Evolutionary conservation across 2,329 filamentous ascomycete genomes (phyloP), one percentile per base, ranked within the genome.

Genomic region (Ustulina deusta): DNA sequence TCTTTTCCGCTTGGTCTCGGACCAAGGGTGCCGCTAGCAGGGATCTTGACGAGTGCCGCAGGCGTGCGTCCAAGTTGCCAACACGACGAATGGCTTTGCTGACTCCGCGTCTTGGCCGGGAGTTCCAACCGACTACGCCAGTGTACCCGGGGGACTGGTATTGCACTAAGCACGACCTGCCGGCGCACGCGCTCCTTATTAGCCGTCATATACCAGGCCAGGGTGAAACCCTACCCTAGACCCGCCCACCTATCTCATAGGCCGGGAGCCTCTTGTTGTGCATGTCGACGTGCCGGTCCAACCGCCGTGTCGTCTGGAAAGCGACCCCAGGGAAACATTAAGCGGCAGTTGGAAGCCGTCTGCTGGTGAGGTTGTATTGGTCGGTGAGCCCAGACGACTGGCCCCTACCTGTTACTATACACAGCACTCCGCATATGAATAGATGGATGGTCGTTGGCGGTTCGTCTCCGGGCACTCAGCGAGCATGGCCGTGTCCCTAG

Each of bases 111-210:
- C 68, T 66, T 68, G 59, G 57, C 65, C 70, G 63, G 66, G 57
- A 66, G 52, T 57, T 65, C 49, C 61, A 65, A 69, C 60, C 60
- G 67, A 66, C 65, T 66, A 59, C 60, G 54, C 67, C 73, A 75
- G 70, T 70, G 74, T 69, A 76, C 72, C 74, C 75, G 72, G 73
- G 73, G 62, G 69, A 69, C 59, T 75, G 75, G 75, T 73, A 75
- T 74, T 69, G 69, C 71, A 72, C 73, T 74, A 74, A 68, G 62
- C 69, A 69, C 61, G 74, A 75, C 73, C 65, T 75, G 74, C 74
- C 74, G 74, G 71, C 70, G 73, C 70, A 73, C 66, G 71, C 74
- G 68, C 73, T 72, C 59, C 71, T 69, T 70, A 74, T 74, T 74
- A 74, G 74, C 73, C 73, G 72, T 75, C 70, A 71, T 75, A 71